Evolutionary conservation across 2,329 filamentous ascomycete genomes (phyloP), one percentile per base, ranked within the genome.

Genomic region (Aureobasidium namibiae): DNA sequence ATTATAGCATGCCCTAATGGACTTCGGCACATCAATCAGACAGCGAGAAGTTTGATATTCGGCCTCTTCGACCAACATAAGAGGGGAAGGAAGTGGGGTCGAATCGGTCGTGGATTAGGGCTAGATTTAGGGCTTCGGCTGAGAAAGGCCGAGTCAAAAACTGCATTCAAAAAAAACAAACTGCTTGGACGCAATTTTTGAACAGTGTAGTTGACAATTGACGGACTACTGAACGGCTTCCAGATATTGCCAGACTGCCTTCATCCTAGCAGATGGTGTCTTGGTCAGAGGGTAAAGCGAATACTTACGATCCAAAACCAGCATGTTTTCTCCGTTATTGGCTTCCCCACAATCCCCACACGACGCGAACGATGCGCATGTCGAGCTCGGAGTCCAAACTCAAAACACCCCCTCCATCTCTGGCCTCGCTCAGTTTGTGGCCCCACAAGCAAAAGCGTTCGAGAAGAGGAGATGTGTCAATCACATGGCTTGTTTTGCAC

Each of bases 121-220:
- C 53, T 56, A 8, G 46, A 31, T 10, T 56, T 56, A 56, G 53
- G 53, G 53, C 18, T 41, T 26, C 52, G 52, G 49, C 31, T 34
- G 49, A 53, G 31, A 16, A 23, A 24, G 49, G 49, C 49, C 49
- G 49, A 39, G 49, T n/a, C 16, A n/a, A n/a, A n/a, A n/a, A n/a
- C n/a, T n/a, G n/a, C n/a, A n/a, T n/a, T n/a, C n/a, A n/a, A n/a
- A n/a, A n/a, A n/a, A n/a, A n/a, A n/a, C n/a, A n/a, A n/a, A n/a
- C n/a, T n/a, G n/a, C n/a, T n/a, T n/a, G n/a, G n/a, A n/a, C n/a
- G n/a, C n/a, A n/a, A n/a, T 6, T 31, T 31, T 31, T 31, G 29
- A 31, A 10, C 29, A 31, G 29, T 10, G 10, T 6, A 31, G 10
- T 5, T 10, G 10, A 6, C 29, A 31, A 31, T 31, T 10, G 29